These are phyloP conservation scores for Monosporascus sp. DNA, from an alignment of 2,329 filamentous ascomycete genomes.

Conservation along the genomic window DNA sequence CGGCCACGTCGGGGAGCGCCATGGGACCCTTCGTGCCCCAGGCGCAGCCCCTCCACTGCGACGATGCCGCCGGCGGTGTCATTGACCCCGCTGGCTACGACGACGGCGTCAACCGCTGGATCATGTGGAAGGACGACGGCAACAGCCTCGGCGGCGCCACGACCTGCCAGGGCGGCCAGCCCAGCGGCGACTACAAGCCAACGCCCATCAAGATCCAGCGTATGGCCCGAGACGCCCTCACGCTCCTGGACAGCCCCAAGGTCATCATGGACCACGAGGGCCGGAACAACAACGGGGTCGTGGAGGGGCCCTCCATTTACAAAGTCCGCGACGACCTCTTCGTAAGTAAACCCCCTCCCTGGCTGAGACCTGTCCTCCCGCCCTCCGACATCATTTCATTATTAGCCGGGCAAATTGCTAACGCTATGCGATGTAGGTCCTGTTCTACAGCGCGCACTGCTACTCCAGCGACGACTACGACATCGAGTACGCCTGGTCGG, in stretches of 20 bases:
- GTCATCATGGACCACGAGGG: slow-evolving; percentile 26
- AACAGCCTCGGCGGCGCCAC: slow-evolving; percentile 26
- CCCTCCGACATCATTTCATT: not conserved
- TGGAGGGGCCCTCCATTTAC: slow-evolving; percentile 25
- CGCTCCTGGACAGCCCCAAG: slow-evolving; percentile 16
- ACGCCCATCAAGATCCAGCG: slow-evolving; percentile 27
- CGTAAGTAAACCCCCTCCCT: slow-evolving; percentile 2
- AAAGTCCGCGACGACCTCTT: slow-evolving; percentile 20
- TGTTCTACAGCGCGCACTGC: slow-evolving; percentile 29
- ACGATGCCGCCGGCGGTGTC: slow-evolving; percentile 21
- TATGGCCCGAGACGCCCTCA: slow-evolving; percentile 23
- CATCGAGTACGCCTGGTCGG: slow-evolving; percentile 27
- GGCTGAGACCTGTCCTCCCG: not conserved
- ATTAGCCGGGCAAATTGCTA: not conserved
- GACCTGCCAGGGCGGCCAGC: slow-evolving; percentile 21
- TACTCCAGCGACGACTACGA: slow-evolving; percentile 28
- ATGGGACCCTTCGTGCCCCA: slow-evolving; percentile 21
- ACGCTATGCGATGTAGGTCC: not conserved
- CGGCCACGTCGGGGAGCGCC: slow-evolving; percentile 21
- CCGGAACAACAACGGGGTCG: slow-evolving; percentile 22
- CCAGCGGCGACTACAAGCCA: slow-evolving; percentile 18
- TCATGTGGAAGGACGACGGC: slow-evolving; percentile 28
- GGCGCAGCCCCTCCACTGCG: slow-evolving; percentile 21
- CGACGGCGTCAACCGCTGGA: slow-evolving; percentile 25
- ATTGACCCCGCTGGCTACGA: slow-evolving; percentile 27